Conservation (phyloP, 1,139 yeast species). For the Zygoascus sp. region DNA sequence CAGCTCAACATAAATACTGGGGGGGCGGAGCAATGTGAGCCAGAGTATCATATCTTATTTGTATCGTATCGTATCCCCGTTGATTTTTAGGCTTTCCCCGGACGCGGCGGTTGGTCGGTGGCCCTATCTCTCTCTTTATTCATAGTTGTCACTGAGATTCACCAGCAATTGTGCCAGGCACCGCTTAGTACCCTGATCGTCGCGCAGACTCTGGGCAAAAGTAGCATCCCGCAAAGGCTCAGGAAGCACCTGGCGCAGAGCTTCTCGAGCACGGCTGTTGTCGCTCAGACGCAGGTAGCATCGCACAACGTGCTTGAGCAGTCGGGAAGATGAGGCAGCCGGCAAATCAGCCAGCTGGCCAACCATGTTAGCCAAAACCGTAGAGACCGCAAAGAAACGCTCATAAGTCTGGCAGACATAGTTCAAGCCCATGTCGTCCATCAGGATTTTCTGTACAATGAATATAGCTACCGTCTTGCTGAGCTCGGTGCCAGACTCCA, state of each 20-base stretch:
- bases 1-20: too few species aligned
- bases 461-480: conserved; percentile 95
- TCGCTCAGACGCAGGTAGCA: conserved; percentile 90
- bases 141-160: conserved; percentile 48
- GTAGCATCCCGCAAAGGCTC: conserved; percentile 90
- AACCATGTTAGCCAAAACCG: conserved; percentile 84
- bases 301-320: conserved; percentile 88
- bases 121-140: too few species aligned
- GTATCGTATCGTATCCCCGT: too few species aligned
- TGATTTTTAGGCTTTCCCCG: too few species aligned
- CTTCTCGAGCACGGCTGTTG: conserved; percentile 84
- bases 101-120: too few species aligned
- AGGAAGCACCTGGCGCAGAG: conserved; percentile 78
- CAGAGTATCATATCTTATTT: too few species aligned
- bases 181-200: conserved; percentile 83
- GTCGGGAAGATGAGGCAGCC: conserved; percentile 72
- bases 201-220: conserved; percentile 70
- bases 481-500: conserved; percentile 93
- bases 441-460: conserved; percentile 83
- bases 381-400: conserved; percentile 88
- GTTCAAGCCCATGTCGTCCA: conserved; percentile 86
- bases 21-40: too few species aligned
- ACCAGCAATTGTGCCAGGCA: conserved; percentile 79
- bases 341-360: conserved; percentile 67
- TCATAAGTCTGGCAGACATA: conserved; percentile 95